Base-by-base conservation (phyloP, 108 stramenopile genomes). In the Fragilariopsis cylindrus region DNA sequence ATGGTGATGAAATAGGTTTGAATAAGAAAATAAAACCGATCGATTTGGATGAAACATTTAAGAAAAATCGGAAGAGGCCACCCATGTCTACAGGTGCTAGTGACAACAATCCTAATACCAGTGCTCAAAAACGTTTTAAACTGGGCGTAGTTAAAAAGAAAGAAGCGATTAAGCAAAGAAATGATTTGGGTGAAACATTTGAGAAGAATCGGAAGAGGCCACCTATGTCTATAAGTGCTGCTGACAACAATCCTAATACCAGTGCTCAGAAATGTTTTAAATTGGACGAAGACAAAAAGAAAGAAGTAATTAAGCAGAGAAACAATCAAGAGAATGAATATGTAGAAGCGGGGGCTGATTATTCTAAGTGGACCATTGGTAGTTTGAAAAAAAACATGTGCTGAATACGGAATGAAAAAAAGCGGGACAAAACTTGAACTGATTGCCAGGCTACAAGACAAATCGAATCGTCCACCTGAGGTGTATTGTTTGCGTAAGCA, bases 341-440 rank as follows among this genome's bases (percentile, higher is more conserved):
- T 53, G 39, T 65, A 4, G 16, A 44, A 66, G 44, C 52, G 4
- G 19, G 12, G 21, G 18, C 63, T 64, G 50, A 67, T 21, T 78
- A 78, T 64, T 40, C 58, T 7, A 81, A 75, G 42, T 70, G 84
- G 43, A 78, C 82, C 9, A 39, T 83, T 3, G 46, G 58, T 45
- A 65, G 70, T 12, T 66, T 88, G 15, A 82, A 85, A 65, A 65
- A 71, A 82, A 15, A 74, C 65, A 43, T 85, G 85, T 43, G 81
- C 76, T 62, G 80, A 84, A 68, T 76, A 65, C 53, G 81, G 81
- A 9, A 73, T 85, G 53, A 73, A 83, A 18, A 77, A 80, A 65
- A 64, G 71, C 3, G 85, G 85, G 53, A 82, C 69, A 16, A 88
- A 88, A 57, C 70, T 72, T 45, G 84, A 85, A n/a, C 49, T 88